Base-by-base conservation (phyloP, 1,284 basidiomycete genomes). In the Malassezia caprae region DNA sequence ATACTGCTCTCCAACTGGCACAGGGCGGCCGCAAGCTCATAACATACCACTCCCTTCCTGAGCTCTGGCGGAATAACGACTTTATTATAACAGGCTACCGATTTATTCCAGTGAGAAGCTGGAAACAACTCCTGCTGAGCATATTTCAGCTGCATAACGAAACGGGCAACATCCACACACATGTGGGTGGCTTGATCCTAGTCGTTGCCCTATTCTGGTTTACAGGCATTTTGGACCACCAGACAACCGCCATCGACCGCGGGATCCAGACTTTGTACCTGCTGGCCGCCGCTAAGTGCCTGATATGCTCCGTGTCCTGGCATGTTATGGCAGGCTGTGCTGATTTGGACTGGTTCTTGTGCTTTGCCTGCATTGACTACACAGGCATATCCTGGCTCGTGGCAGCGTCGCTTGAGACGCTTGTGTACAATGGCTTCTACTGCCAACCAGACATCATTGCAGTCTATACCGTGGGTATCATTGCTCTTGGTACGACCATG, bases 71-170 rank as follows among this genome's bases (percentile, higher is more conserved):
- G 46, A 74, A 74, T 56, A 74, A 74, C 55, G 67, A 72, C 52
- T 62, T 65, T 51, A 74, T 73, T 41, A 47, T 70, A 3, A 67
- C 68, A 8, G 72, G 70, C 27, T 74, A 73, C 42, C 65, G 72
- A 31, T 74, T 74, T 58, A 74, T 74, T 28, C 72, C 72, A 4
- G 48, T 63, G 37, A 49, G 63, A 26, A 62, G 64, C 21, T 70
- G 67, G 65, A 52, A 42, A 6, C 58, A 60, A 1, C 54, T 74
- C 31, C 41, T 74, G 27, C 55, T 57, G 23, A 69, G 67, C 54
- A 68, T 68, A 0, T 73, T 74, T 53, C 58, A 70, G 50, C 56
- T 73, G 19, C 72, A 74, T 62, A 74, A 74, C 56, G 72, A 74
- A 59, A 74, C 72, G 23, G 65, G 65, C 52, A 74, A 74, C 57